These are phyloP conservation scores for Persicaria tinctoria DNA, from an alignment of 148 eudicot species.

Conservation along the genomic window DNA sequence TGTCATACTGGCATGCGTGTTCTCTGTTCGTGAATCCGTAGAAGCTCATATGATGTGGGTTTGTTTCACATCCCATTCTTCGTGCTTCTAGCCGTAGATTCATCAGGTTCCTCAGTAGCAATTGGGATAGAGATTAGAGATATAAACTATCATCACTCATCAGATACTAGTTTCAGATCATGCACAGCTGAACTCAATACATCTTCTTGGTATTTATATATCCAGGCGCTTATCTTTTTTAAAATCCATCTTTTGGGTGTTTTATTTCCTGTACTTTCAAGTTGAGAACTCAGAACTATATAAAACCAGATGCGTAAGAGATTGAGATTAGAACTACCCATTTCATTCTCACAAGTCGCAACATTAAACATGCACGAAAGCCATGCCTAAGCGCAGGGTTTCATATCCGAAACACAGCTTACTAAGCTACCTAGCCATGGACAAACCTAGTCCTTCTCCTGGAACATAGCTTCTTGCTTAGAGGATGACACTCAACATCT, in stretches of 20 bases:
- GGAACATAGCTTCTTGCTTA: conserved; percentile 2
- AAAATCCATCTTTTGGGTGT: too few relatives aligned
- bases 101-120: neutral
- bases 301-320: neutral
- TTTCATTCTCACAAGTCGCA: neutral
- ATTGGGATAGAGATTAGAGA: neutral
- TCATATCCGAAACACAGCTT: neutral
- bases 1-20: too few relatives aligned
- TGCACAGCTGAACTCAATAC: conserved; percentile 1
- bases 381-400: neutral
- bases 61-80: neutral
- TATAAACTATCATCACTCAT: neutral
- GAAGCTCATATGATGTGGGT: neutral
- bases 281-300: neutral
- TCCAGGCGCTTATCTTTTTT: neutral
- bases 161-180: neutral
- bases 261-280: too few relatives aligned
- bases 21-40: neutral
- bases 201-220: neutral
- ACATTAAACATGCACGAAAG: neutral
- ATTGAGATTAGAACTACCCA: neutral
- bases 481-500: conserved; percentile 50
- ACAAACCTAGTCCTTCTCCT: neutral
- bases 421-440: neutral
- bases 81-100: neutral